These are phyloP conservation scores for Torulaspora maleeae DNA, from an alignment of 805 yeast genomes.

Conservation along the genomic window DNA sequence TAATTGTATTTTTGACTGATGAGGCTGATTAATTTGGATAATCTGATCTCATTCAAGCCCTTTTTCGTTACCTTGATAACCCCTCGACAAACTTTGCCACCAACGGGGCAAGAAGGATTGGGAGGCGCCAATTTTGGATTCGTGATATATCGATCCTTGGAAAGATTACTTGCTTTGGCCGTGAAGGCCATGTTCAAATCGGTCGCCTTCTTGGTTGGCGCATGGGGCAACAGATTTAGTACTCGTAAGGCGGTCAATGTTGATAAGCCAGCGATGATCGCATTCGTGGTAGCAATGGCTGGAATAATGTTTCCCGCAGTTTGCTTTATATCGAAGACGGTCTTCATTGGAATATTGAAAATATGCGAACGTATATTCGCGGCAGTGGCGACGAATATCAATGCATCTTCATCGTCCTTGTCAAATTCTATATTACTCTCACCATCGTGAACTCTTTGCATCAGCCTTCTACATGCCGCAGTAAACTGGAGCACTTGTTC, in stretches of 20 bases:
- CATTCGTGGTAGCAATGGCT: conserved; percentile 97
- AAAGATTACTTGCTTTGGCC: conserved; percentile 44
- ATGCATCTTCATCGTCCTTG: conserved; percentile 90
- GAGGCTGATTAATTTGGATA: conserved; percentile 49
- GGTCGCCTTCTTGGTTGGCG: conserved; percentile 36
- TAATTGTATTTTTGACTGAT: conserved; percentile 50
- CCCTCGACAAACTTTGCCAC: conserved; percentile 51
- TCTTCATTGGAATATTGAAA: conserved; percentile 63
- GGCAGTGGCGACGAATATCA: conserved; percentile 81
- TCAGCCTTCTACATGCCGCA: conserved; percentile 46
- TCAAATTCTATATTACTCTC: conserved; percentile 59
- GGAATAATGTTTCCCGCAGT: conserved; percentile 98
- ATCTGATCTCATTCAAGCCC: conserved; percentile 33
- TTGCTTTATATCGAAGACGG: conserved; percentile 84
- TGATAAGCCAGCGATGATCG: conserved; percentile 87
- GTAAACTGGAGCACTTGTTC: conserved; percentile 62
- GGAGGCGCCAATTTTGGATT: conserved; percentile 58
- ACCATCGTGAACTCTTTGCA: conserved; percentile 42
- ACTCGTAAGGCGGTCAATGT: conserved; percentile 65
- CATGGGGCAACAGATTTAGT: conserved; percentile 35
- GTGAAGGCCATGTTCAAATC: conserved; percentile 46
- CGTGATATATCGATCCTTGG: conserved; percentile 52
- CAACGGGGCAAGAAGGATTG: conserved; percentile 67
- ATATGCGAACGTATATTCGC: conserved; percentile 71
- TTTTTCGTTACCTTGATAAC: conserved; percentile 36